Conservation (phyloP, 2,329 filamentous ascomycete genomes). For the Trichoderma atroviride region DNA sequence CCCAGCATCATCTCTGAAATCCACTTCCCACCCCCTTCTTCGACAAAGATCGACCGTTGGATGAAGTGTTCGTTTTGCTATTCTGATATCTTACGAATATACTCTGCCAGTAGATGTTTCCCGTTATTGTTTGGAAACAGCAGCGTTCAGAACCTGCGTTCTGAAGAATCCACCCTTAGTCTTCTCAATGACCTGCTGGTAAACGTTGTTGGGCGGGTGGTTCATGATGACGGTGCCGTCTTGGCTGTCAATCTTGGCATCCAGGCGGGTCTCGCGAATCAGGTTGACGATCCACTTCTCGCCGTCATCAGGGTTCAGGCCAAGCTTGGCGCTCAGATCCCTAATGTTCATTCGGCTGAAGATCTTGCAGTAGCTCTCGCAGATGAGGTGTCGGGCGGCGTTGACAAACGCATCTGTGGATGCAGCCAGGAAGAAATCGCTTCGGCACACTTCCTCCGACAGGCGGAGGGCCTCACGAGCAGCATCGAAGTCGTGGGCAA, state of each 20-base stretch:
- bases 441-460: slow-evolving; percentile 87
- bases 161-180: slow-evolving; percentile 99
- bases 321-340: slow-evolving; percentile 89
- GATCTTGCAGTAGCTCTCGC: slow-evolving; percentile 99
- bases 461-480: slow-evolving; percentile 83
- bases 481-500: slow-evolving; percentile 87
- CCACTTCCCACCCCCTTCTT: not conserved
- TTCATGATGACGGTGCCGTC: slow-evolving; percentile 99
- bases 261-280: slow-evolving; percentile 94
- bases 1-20: not conserved
- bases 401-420: slow-evolving; percentile 90
- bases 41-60: not conserved
- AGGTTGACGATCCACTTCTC: slow-evolving; percentile 99
- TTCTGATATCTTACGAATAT: slow-evolving; percentile 12
- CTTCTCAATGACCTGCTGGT: slow-evolving; percentile 98
- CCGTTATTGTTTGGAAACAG: slow-evolving; percentile 56
- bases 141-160: slow-evolving; percentile 86
- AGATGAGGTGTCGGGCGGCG: slow-evolving; percentile 92
- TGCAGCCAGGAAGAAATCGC: slow-evolving; percentile 92
- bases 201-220: slow-evolving; percentile 96
- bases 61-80: slow-evolving; percentile 23
- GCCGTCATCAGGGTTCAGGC: slow-evolving; percentile 88
- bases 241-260: slow-evolving; percentile 99
- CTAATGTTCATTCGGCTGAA: slow-evolving; percentile 98
- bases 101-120: not conserved